Conservation (phyloP, 1,284 basidiomycete species). For the Dichomitus squalens region DNA sequence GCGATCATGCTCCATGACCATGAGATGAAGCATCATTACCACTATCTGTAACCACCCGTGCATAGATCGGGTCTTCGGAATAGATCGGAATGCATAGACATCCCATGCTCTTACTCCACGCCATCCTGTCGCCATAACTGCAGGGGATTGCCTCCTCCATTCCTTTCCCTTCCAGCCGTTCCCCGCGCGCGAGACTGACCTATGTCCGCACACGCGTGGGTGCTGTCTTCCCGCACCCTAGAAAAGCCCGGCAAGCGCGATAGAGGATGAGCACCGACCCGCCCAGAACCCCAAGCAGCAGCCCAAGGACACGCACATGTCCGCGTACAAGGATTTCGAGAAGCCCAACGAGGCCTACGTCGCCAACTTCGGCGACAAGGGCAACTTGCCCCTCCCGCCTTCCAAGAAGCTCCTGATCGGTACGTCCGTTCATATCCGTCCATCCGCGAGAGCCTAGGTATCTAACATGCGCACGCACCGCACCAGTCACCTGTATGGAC, state of each 20-base stretch:
- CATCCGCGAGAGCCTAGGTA: background rate
- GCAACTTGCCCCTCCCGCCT: constrained; percentile 48
- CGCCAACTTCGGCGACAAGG: constrained; percentile 48
- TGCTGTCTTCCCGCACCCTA: constrained; percentile 1
- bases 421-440: constrained; percentile 26
- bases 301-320: constrained; percentile 22
- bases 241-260: constrained; percentile 16
- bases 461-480: background rate
- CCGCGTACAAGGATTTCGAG: constrained; percentile 35
- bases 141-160: background rate
- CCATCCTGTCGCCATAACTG: constrained; percentile 17
- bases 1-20: too few species aligned
- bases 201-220: background rate
- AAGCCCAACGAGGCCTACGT: constrained; percentile 44
- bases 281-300: constrained; percentile 8
- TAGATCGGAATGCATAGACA: too few species aligned
- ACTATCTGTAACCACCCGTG: too few species aligned
- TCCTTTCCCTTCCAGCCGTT: background rate
- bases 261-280: constrained; percentile 16
- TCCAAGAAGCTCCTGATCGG: constrained; percentile 52
- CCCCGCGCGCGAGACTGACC: background rate
- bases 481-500: constrained; percentile 70
- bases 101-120: constrained; percentile 9
- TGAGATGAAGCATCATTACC: too few species aligned
- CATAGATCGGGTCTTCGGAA: too few species aligned